Conservation (phyloP, 192 early-diverging fungal genomes). For the Powellomyces hirtus region DNA sequence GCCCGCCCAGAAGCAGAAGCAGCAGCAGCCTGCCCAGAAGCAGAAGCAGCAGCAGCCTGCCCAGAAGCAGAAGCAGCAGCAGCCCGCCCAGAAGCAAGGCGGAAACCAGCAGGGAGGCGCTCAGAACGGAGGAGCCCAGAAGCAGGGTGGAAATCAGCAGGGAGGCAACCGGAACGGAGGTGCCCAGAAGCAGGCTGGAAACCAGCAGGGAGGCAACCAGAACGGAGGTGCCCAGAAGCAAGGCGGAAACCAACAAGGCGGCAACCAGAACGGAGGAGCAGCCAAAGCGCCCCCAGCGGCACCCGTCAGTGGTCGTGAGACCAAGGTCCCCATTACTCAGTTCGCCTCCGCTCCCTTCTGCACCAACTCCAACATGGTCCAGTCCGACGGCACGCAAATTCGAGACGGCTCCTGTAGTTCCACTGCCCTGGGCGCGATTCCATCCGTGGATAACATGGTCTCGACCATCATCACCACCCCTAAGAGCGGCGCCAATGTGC, state of each 20-base stretch:
- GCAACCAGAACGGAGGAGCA: not conserved
- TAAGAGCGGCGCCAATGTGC: constrained; percentile 23
- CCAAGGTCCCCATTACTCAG: constrained; percentile 4
- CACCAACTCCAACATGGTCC: not conserved
- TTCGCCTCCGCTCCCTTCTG: constrained; percentile 18
- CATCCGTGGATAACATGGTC: constrained; percentile 38
- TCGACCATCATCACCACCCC: constrained; percentile 37
- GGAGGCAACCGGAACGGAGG: no score
- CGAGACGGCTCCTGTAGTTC: constrained; percentile 26
- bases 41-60: no score
- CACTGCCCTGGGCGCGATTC: constrained; percentile 35
- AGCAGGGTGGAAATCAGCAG: no score
- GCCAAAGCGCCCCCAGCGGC: not conserved
- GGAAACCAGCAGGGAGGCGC: no score
- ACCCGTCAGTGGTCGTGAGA: not conserved
- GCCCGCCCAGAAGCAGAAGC: no score
- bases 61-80: no score
- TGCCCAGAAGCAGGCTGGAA: no score
- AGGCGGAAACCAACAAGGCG: not conserved
- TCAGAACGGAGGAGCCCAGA: no score
- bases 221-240: no score
- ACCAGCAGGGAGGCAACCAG: not conserved
- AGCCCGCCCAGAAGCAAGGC: no score
- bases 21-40: no score
- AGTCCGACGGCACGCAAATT: constrained; percentile 35